Conservation (phyloP, 148 eudicot species). For the Beta vulgaris region DNA sequence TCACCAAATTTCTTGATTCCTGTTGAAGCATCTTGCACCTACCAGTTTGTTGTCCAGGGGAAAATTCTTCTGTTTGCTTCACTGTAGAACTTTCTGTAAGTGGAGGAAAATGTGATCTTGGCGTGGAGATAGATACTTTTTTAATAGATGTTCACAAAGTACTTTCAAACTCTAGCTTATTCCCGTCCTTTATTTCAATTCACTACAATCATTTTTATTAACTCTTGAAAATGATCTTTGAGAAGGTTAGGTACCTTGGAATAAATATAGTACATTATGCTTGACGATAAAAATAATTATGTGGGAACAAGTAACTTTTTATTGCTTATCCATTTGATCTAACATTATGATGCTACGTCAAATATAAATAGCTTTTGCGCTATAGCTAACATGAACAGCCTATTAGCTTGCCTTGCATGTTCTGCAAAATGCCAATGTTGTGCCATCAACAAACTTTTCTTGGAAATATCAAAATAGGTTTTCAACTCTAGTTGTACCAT, state of each 20-base stretch:
- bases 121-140: too few species aligned
- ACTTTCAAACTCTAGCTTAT: not conserved
- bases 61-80: not conserved
- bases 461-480: not conserved
- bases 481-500: not conserved
- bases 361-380: not conserved
- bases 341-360: not conserved
- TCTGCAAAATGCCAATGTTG: not conserved
- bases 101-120: not conserved
- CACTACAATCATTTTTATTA: not conserved
- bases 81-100: not conserved
- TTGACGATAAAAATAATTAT: not conserved
- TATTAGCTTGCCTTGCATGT: not conserved
- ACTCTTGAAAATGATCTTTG: not conserved
- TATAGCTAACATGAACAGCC: not conserved
- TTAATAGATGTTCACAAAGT: too few species aligned
- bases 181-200: not conserved
- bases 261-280: not conserved
- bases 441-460: not conserved
- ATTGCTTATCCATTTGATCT: not conserved
- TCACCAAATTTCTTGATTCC: not conserved
- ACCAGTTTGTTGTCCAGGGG: not conserved
- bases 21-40: not conserved
- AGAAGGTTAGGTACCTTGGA: not conserved
- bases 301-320: not conserved